These are phyloP conservation scores for Candida loeiensis DNA, from an alignment of 805 yeast genomes.

Conservation along the genomic window DNA sequence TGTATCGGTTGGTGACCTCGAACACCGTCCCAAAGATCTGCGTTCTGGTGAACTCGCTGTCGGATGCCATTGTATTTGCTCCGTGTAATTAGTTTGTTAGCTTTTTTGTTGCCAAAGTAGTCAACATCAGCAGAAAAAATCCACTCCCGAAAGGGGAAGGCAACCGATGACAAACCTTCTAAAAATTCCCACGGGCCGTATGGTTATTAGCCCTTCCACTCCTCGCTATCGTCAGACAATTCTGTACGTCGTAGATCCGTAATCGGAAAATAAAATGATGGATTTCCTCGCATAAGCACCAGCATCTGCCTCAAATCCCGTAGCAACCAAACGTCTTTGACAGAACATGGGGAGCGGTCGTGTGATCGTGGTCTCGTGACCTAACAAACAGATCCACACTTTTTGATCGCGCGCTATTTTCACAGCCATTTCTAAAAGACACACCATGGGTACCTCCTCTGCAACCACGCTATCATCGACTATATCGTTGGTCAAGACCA, in stretches of 20 bases:
- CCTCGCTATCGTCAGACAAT: too few relatives aligned
- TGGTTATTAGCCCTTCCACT: too few relatives aligned
- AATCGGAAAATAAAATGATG: too few relatives aligned
- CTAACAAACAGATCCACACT: background rate
- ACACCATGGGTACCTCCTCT: slow-evolving; percentile 7
- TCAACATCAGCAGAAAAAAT: background rate
- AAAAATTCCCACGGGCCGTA: too few relatives aligned
- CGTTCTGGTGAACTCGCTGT: slow-evolving; percentile 60
- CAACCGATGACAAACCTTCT: background rate
- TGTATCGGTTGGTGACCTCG: slow-evolving; percentile 85
- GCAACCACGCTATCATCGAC: slow-evolving; percentile 59
- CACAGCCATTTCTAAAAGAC: background rate
- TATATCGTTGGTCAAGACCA: slow-evolving; percentile 53
- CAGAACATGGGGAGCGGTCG: too few relatives aligned
- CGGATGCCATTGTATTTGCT: slow-evolving; percentile 30
- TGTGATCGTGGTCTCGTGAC: too few relatives aligned
- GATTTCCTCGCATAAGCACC: too few relatives aligned
- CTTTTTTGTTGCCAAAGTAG: slow-evolving; percentile 2
- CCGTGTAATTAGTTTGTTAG: slow-evolving; percentile 1
- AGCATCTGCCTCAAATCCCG: too few relatives aligned
- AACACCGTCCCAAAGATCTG: slow-evolving; percentile 95
- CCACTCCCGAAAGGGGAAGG: background rate
- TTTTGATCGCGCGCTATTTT: background rate
- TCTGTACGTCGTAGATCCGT: too few relatives aligned
- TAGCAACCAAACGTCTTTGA: background rate